Base-by-base conservation (phyloP, 164 flowering plant genomes). In the Macadamia integrifolia region DNA sequence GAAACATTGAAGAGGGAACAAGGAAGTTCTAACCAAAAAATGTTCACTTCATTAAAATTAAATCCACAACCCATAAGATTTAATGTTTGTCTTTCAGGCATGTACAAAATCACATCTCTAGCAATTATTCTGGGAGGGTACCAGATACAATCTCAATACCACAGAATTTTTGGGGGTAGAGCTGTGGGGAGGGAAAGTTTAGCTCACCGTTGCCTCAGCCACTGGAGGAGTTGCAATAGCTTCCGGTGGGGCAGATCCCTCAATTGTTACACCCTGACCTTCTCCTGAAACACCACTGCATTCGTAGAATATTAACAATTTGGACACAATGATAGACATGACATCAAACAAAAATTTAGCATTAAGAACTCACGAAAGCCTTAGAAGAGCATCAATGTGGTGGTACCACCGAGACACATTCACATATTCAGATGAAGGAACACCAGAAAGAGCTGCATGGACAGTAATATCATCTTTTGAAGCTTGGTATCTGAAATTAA, bases 401-500 rank as follows among this genome's bases (percentile, higher is more conserved):
- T 81, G 75, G 79, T 74, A 95, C 99, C 99, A 92, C 62, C 97
- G 73, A 28, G 76, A 82, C 7, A 77, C 89, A 80, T 95, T 95
- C 42, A 88, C 86, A 66, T 76, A 90, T 18, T 81, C 76, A 1
- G 90, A 58, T 9, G 88, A 77, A 46, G 92, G 96, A 46, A 83
- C 75, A 13, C 72, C 68, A 2, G 88, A 42, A 32, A 94, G 72
- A 49, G 97, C 90, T 6, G 86, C 72, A 77, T 79, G 73, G 58
- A 94, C 89, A 31, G 83, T 81, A 23, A 92, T 58, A 71, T 94
- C 98, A 79, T 95, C 97, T 81, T 88, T 90, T 8, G 99, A 94
- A 64, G 97, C 96, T 69, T 87, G 96, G 76, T 86, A 90, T 58
- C 93, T 92, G 76, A 55, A 30, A 72, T 12, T 13, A 60, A 46